Evolutionary conservation across 129 eudicot genomes (phyloP), one percentile per base, ranked within the genome.

Genomic region (Kitagawia praeruptora): DNA sequence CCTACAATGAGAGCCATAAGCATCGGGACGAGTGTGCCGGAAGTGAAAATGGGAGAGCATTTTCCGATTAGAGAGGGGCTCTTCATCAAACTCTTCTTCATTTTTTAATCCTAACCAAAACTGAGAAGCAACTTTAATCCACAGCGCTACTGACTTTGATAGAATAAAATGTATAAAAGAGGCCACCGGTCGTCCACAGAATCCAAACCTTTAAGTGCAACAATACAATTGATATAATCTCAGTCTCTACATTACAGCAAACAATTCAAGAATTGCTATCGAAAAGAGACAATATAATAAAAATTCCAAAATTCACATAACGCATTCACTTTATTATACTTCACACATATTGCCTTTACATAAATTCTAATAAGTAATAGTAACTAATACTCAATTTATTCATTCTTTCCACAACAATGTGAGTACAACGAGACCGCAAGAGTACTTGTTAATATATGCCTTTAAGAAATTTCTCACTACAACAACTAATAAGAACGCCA

Each of bases 41-140:
- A 94, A 94, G 86, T 87, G 91, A 79, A 94, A 94, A 87, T 94
- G 93, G 19, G 98, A 90, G 25, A 94, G 87, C 31, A 94, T 90
- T 90, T 91, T 94, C 73, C 98, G 97, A 88, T 94, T 97, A 37
- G 98, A 97, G 81, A 94, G 88, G 31, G 98, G 97, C 78, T 90
- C 97, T 86, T 94, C 98, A 28, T 90, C 85, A 82, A 94, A 94
- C 54, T 85, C 85, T 82, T 84, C 87, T 34, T 77, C 82, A 38
- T 27, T 64, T 25, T 83, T 85, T 16, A 74, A 78, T 19, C 64
- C 78, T 66, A 53, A 51, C 58, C n/a, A 16, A 51, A 51, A 53
- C 10, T 19, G 8, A 53, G 58, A 53, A 53, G 25, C 63, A 53
- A 53, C 9, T 53, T 53, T 53, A 4, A 18, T 16, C 58, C 58